Conservation (phyloP, 2,329 filamentous ascomycete species). For the Thielaviopsis populi region DNA sequence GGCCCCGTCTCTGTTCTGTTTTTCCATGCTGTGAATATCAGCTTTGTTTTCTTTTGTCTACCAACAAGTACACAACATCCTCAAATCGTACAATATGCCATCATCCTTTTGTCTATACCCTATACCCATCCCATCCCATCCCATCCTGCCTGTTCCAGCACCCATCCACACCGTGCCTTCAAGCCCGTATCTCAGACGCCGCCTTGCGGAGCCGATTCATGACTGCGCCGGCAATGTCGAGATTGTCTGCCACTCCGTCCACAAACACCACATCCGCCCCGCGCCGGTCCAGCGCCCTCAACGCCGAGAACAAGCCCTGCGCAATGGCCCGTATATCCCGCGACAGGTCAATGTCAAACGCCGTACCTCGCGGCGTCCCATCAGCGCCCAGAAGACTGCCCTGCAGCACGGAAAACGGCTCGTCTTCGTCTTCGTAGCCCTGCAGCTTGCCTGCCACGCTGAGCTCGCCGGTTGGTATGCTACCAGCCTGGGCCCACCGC, state of each 20-base stretch:
- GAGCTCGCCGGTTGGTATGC: conserved; percentile 25
- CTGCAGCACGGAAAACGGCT: conserved; percentile 28
- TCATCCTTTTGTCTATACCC: conserved; percentile 3
- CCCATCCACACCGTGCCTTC: background rate
- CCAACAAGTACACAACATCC: background rate
- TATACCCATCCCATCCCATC: no score
- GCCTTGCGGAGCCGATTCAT: conserved; percentile 76
- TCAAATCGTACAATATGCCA: background rate
- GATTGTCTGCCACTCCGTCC: conserved; percentile 68
- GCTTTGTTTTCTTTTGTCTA: background rate
- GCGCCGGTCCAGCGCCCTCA: conserved; percentile 69
- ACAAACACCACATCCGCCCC: conserved; percentile 76
- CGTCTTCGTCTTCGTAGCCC: conserved; percentile 21
- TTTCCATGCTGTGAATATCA: background rate
- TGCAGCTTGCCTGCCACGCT: conserved; percentile 20
- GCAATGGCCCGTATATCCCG: conserved; percentile 58
- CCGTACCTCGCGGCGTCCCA: conserved; percentile 25
- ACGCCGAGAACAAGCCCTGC: conserved; percentile 70
- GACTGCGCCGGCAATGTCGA: conserved; percentile 71
- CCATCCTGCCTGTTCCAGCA: background rate
- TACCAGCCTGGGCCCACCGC: conserved; percentile 34
- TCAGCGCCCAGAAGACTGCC: conserved; percentile 26
- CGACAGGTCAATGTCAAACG: conserved; percentile 62
- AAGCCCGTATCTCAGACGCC: conserved; percentile 44
- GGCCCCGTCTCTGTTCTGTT: conserved; percentile 1